Percentiles rank a stretch among this genome's conserved stretches.
Conservation (phyloP, 257 asterid genomes). For the Lavandula angustifolia region DNA sequence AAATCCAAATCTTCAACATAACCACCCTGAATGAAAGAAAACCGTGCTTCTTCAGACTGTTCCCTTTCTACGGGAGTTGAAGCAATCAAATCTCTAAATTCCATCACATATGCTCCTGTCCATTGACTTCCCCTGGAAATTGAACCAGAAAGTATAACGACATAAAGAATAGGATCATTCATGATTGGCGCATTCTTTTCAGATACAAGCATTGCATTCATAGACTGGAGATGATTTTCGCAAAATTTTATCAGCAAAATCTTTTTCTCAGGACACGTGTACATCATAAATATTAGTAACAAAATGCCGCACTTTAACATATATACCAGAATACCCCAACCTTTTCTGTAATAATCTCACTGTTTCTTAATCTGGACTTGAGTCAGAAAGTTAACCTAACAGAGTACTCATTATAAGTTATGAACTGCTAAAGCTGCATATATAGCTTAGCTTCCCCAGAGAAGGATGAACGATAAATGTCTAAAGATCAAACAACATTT, state of each 20-base stretch:
- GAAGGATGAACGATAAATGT: slow-evolving; percentile 14
- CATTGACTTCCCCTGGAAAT: slow-evolving; percentile 77
- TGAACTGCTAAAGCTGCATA: background rate
- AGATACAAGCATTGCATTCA: background rate
- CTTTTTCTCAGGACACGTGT: background rate
- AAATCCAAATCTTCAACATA: slow-evolving; percentile 69
- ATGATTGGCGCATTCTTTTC: too few relatives aligned
- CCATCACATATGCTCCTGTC: slow-evolving; percentile 80
- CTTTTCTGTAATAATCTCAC: background rate
- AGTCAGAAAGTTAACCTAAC: background rate
- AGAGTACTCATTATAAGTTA: slow-evolving; percentile 6
- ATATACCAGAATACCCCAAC: background rate
- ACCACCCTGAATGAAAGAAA: slow-evolving; percentile 85
- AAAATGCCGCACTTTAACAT: slow-evolving; percentile 1
- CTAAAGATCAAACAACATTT: slow-evolving; percentile 1
- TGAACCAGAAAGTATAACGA: slow-evolving; percentile 23
- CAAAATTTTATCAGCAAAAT: background rate
- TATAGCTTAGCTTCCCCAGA: slow-evolving; percentile 21
- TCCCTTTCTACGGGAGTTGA: slow-evolving; percentile 49
- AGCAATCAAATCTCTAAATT: slow-evolving; percentile 68
- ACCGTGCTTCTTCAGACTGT: slow-evolving; percentile 71
- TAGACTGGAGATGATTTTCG: background rate
- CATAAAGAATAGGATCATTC: background rate
- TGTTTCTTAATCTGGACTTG: slow-evolving; percentile 11
- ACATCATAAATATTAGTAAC: background rate